Base-by-base conservation (phyloP, 225 moss, liverwort and hornwort species). In the Straminergon stramineum region DNA sequence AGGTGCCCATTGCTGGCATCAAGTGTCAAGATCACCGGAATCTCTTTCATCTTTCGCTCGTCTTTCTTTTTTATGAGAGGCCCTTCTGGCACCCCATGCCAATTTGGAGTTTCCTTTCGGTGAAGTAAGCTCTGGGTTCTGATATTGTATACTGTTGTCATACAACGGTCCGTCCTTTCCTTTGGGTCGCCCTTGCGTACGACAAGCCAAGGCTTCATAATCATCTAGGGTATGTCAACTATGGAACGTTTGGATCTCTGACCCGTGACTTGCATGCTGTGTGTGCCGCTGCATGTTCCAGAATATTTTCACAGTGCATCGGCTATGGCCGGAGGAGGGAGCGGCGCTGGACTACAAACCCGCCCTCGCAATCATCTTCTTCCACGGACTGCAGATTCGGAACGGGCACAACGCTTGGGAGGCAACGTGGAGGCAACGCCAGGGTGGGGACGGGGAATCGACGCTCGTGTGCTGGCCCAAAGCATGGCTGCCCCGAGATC, bases 401-500 rank as follows among this genome's bases (percentile, higher is more conserved):
- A 63, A 43, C 13, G 89, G 84, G 34, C 48, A 92, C 68, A 84
- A 81, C 17, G 83, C 90, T 1, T 92, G 87, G 89, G 80, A 89
- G 84, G 21, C 74, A 2, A 90, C 89, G 4, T 92, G 92, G 92
- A 89, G 71, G 15, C 85, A 89, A 71, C 73, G 86, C 10, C 39
- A 81, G 4, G 15, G 77, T 3, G 21, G 17, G 9, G 53, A 63
- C 2, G 20, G 22, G 13, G 35, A 63, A n/a, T 69, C 28, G 16
- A 62, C 34, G 37, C 58, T 30, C 15, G 61, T 78, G 14, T 88
- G 84, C 82, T 90, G 91, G 91, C 89, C 89, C 64, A 64, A 41
- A 52, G 87, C 62, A 19, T 92, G 91, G 91, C 67, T 92, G 60
- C 89, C 91, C 5, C 30, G 64, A 7, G 91, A 92, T 80, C 84